A percentile compares a stretch with the other conserved stretches of the same genome.
These are phyloP conservation scores for Sclerotinia minor DNA, from an alignment of 2,329 filamentous ascomycete species.

Conservation along the genomic window DNA sequence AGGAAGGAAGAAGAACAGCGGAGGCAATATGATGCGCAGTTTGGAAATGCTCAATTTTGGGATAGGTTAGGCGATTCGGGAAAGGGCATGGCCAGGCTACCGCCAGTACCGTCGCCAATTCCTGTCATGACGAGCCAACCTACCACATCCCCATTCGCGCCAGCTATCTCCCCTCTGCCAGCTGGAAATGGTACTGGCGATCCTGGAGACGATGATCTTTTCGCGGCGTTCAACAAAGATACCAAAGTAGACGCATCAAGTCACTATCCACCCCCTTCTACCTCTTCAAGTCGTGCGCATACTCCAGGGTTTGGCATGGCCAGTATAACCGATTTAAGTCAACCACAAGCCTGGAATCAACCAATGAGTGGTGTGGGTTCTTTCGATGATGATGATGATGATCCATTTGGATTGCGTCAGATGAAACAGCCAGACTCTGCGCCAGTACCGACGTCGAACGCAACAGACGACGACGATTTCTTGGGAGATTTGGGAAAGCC, in stretches of 20 bases:
- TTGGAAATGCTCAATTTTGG: constrained; percentile 75
- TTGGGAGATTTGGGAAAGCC: constrained; percentile 64
- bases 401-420: constrained; percentile 79
- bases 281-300: constrained; percentile 41
- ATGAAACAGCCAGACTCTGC: constrained; percentile 46
- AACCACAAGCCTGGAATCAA: constrained; percentile 54
- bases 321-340: constrained; percentile 52
- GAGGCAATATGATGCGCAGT: constrained; percentile 72
- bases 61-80: constrained; percentile 64
- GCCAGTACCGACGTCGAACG: constrained; percentile 33
- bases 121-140: constrained; percentile 47
- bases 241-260: constrained; percentile 68
- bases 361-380: constrained; percentile 32
- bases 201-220: constrained; percentile 60
- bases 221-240: constrained; percentile 65
- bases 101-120: constrained; percentile 51
- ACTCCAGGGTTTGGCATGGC: constrained; percentile 47
- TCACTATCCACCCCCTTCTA: constrained; percentile 59
- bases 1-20: constrained; percentile 73
- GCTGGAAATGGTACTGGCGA: constrained; percentile 29
- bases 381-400: constrained; percentile 70
- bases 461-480: constrained; percentile 63
- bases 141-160: constrained; percentile 37
- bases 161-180: constrained; percentile 46
- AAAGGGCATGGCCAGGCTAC: constrained; percentile 45